Evolutionary conservation across 2,329 filamentous ascomycete species (phyloP).

Genomic region (Cytospora chrysosperma): DNA sequence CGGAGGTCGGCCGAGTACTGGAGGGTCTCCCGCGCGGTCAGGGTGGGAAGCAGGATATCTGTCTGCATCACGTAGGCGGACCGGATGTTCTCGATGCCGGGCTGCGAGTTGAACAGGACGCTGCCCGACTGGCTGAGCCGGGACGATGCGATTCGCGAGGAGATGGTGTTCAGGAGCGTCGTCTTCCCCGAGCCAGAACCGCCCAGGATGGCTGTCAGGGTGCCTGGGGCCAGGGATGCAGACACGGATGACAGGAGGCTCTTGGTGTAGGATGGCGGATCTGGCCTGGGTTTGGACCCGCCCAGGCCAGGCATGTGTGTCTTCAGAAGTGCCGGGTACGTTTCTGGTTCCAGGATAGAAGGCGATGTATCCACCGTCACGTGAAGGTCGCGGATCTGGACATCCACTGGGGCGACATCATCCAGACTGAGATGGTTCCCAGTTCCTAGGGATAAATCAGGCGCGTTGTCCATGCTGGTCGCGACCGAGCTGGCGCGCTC

Average conservation of each 20-base stretch:
- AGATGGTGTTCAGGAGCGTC: conserved; percentile 68
- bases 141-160: conserved; percentile 63
- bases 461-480: conserved; percentile 29
- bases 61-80: conserved; percentile 70
- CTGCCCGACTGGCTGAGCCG: conserved; percentile 52
- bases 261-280: conserved; percentile 40
- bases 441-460: conserved; percentile 34
- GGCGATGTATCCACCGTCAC: conserved; percentile 60
- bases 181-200: conserved; percentile 74
- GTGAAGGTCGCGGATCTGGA: conserved; percentile 53
- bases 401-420: conserved; percentile 55
- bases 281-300: conserved; percentile 33
- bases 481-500: conserved; percentile 37
- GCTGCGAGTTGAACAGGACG: conserved; percentile 60
- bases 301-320: conserved; percentile 8
- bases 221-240: conserved; percentile 63
- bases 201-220: conserved; percentile 72
- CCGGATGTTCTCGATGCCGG: conserved; percentile 53
- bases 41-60: conserved; percentile 68
- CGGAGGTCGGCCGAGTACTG: conserved; percentile 71
- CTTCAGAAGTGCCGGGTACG: conserved; percentile 43
- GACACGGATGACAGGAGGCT: conserved; percentile 62
- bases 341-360: conserved; percentile 48
- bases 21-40: conserved; percentile 75
- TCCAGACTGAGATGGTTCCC: conserved; percentile 43